Conservation (phyloP, 2,329 filamentous ascomycete species). For the Cyphellophora attinorum region DNA sequence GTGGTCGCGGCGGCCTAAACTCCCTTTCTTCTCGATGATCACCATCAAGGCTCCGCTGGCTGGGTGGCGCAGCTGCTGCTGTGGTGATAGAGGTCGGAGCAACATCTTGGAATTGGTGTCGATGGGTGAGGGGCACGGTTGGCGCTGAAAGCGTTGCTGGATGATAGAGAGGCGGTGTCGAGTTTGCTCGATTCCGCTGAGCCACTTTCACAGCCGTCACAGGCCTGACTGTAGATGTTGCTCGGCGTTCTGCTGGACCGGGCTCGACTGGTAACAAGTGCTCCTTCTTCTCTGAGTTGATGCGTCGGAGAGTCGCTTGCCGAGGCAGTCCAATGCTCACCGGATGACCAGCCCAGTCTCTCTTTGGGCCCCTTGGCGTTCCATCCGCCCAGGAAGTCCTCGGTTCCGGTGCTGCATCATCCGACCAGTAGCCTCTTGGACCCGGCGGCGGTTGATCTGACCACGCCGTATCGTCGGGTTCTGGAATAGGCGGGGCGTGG, state of each 20-base stretch:
- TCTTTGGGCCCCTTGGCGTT: too few species aligned
- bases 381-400: too few species aligned
- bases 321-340: slow-evolving; percentile 73
- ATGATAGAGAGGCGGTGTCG: slow-evolving; percentile 28
- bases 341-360: slow-evolving; percentile 11
- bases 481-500: not conserved
- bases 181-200: slow-evolving; percentile 34
- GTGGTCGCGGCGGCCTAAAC: slow-evolving; percentile 20
- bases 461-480: not conserved
- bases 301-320: slow-evolving; percentile 69
- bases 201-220: slow-evolving; percentile 11
- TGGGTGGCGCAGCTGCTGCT: slow-evolving; percentile 7
- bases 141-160: slow-evolving; percentile 26
- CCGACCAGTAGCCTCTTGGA: too few species aligned
- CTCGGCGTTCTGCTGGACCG: slow-evolving; percentile 39
- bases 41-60: slow-evolving; percentile 1
- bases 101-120: slow-evolving; percentile 1
- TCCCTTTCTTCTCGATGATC: slow-evolving; percentile 5
- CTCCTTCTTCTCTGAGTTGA: slow-evolving; percentile 69
- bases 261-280: slow-evolving; percentile 59
- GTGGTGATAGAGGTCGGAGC: slow-evolving; percentile 14
- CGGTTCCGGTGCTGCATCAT: too few species aligned
- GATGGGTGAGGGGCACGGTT: slow-evolving; percentile 22
- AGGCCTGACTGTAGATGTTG: not conserved
- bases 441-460: not conserved